These are phyloP conservation scores for Diaporthe sp. DNA, from an alignment of 2,329 filamentous ascomycete species.

Conservation along the genomic window DNA sequence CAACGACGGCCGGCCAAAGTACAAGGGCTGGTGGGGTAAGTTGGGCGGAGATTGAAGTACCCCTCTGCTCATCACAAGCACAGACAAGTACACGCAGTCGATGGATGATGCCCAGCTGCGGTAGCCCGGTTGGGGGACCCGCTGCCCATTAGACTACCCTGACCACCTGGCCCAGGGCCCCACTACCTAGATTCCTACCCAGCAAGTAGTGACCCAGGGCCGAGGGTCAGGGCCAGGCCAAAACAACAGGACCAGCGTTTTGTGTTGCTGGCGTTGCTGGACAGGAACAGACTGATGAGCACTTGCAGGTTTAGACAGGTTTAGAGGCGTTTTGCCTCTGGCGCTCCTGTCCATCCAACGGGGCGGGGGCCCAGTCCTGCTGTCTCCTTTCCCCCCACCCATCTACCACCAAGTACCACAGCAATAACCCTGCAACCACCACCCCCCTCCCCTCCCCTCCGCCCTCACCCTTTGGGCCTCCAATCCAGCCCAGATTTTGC, in stretches of 20 bases:
- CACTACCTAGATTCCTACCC: not conserved
- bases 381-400: constrained; percentile 1
- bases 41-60: constrained; percentile 24
- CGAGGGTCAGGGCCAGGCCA: constrained; percentile 4
- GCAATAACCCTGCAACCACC: constrained; percentile 22
- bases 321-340: constrained; percentile 18
- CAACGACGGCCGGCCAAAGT: not conserved
- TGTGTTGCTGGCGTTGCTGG: not conserved
- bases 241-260: constrained; percentile 3
- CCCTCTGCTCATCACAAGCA: constrained; percentile 6
- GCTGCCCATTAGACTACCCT: not conserved
- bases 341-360: constrained; percentile 6
- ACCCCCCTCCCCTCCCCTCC: too few relatives aligned
- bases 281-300: constrained; percentile 7
- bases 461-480: not conserved
- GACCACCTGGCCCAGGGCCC: not conserved
- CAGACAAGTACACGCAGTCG: not conserved
- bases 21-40: constrained; percentile 7
- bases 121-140: constrained; percentile 1
- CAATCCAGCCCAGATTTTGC: constrained; percentile 16
- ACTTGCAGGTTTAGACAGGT: not conserved
- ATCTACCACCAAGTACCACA: constrained; percentile 7
- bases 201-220: not conserved
- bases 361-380: constrained; percentile 16
- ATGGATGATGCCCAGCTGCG: constrained; percentile 8